A percentile compares a stretch with the other conserved stretches of the same genome.
phyloP scores from a whole-genome alignment of 2,329 filamentous ascomycete genomes.

The Dendryphion nanum region DNA sequence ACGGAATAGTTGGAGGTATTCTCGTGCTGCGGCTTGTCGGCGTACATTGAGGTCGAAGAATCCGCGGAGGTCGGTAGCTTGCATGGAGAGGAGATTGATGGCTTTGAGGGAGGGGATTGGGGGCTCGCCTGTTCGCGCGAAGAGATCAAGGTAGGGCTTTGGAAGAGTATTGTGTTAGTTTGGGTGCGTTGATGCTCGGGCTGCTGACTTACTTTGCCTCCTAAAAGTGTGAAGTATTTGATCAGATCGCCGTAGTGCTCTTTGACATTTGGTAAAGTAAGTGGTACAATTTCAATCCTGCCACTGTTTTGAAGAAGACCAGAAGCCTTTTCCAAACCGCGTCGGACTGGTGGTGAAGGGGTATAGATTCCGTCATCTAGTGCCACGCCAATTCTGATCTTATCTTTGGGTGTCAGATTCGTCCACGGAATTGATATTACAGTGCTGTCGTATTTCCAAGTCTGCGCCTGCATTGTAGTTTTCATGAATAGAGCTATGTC shows the following conservation, averaged over 20 bases:
- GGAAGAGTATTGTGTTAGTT: background rate
- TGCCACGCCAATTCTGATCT: slow-evolving; percentile 7
- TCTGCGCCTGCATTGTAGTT: slow-evolving; percentile 34
- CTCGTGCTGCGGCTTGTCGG: slow-evolving; percentile 3
- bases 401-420: slow-evolving; percentile 2
- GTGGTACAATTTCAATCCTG: slow-evolving; percentile 4
- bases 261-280: slow-evolving; percentile 6
- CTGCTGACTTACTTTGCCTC: slow-evolving; percentile 5
- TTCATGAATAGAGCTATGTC: slow-evolving; percentile 42
- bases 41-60: slow-evolving; percentile 9
- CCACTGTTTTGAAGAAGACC: slow-evolving; percentile 4
- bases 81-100: slow-evolving; percentile 1
- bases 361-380: slow-evolving; percentile 7
- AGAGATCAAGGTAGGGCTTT: slow-evolving; percentile 3
- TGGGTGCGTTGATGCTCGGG: background rate
- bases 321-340: slow-evolving; percentile 6
- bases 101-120: slow-evolving; percentile 5
- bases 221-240: slow-evolving; percentile 5
- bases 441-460: slow-evolving; percentile 34
- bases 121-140: slow-evolving; percentile 5
- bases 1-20: slow-evolving; percentile 18
- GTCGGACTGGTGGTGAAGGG: slow-evolving; percentile 9
- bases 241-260: slow-evolving; percentile 4
- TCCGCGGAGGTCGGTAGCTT: slow-evolving; percentile 1
- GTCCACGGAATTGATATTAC: slow-evolving; percentile 7